Evolutionary conservation across 2,329 filamentous ascomycete genomes (phyloP), one percentile per base, ranked within the genome.

Genomic region (Cordyceps sp.): DNA sequence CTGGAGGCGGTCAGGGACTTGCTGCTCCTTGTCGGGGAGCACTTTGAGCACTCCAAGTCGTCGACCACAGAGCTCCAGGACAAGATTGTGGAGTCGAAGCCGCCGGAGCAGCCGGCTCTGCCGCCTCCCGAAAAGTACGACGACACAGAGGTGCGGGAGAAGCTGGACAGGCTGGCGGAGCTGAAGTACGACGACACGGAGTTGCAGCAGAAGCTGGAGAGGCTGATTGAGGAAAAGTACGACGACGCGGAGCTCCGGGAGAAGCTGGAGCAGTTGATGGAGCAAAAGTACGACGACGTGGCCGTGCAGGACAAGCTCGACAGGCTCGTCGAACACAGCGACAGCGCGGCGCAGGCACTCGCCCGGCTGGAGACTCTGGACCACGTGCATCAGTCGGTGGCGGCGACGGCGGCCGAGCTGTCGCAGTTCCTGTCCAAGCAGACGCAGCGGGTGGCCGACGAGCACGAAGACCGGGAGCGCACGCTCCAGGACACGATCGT

Each of bases 1-100:
- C 69, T 94, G 35, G 77, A 88, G 33, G 73, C 81, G 0, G 72
- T 98, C 41, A 79, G 84, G 44, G 82, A 94, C 45, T 74, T 96
- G n/a, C 65, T 92, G 25, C 63, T 73, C 7, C 66, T 92, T 17
- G 81, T 93, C 33, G 78, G 74, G 17, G 73, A 92, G 48, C 86
- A 96, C 50, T 93, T 80, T 45, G 84, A 93, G 43, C 82, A 93
- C 48, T 80, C 84, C 12, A 84, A 86, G 53, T 66, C 69, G 28
- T 68, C 76, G 1, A 58, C 63, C 1, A 62, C 53, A 6, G 59
- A 62, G 4, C 59, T 78, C 17, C 60, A 73, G 40, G 62, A 68
- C 37, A 69, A 65, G 46, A 69, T 78, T 37, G 57, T 74, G 33
- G 72, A 79, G 33, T 58, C 73, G 33, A 73, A 70, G 46, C 63